Evolutionary conservation across 306 rosid species (phyloP).

Genomic region (Cucumis melo): DNA sequence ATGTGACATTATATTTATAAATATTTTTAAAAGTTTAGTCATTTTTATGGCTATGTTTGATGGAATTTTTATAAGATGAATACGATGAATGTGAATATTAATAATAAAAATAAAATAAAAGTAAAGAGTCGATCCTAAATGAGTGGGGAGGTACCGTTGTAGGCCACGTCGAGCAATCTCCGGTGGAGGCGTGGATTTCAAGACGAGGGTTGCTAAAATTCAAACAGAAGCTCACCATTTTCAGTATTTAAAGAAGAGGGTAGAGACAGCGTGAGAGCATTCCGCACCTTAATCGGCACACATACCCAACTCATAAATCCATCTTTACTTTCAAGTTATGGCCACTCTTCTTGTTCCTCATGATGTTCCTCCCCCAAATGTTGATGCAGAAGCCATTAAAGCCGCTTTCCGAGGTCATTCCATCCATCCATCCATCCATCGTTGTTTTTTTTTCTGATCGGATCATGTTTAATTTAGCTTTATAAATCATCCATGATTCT

Average conservation of each 20-base stretch:
- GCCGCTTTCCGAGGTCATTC: slow-evolving; percentile 31
- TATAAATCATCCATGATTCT: background rate
- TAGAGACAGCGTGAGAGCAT: background rate
- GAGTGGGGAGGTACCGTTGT: background rate
- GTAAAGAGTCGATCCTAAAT: background rate
- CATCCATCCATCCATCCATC: background rate
- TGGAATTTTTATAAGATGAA: no score
- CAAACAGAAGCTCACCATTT: background rate
- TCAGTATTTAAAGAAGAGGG: background rate
- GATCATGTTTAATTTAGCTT: background rate
- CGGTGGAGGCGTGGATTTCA: background rate
- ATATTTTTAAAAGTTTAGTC: no score
- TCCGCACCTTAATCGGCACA: background rate
- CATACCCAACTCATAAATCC: background rate
- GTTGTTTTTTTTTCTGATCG: background rate
- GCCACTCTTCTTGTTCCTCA: slow-evolving; percentile 34
- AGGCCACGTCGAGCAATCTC: background rate
- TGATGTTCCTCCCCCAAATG: slow-evolving; percentile 23
- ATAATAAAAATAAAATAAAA: no score
- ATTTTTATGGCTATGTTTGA: no score
- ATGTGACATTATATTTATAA: no score
- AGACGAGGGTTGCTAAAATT: background rate
- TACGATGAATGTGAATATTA: no score
- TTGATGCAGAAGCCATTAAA: slow-evolving; percentile 53
- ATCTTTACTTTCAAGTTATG: slow-evolving; percentile 17